A percentile compares a stretch with the other conserved stretches of the same genome.
Conservation (phyloP, 2,329 filamentous ascomycete genomes). For the Neophaeococcomyces mojaviensis region DNA sequence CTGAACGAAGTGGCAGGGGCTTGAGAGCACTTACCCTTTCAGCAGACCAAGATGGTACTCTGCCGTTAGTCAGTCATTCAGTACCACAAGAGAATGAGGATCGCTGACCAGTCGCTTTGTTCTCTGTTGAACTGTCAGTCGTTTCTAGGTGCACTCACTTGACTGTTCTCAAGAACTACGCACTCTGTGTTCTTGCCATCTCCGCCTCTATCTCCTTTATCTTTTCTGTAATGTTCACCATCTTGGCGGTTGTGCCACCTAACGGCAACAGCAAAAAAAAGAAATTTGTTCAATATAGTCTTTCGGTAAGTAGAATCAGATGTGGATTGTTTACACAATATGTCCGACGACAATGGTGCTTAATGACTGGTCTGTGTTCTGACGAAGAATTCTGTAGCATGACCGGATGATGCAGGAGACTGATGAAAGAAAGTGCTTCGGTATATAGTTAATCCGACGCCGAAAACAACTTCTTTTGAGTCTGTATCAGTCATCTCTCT, state of each 20-base stretch:
- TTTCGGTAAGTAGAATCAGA: too few relatives aligned
- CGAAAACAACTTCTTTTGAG: too few relatives aligned
- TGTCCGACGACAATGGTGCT: too few relatives aligned
- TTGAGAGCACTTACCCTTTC: slow-evolving; percentile 78
- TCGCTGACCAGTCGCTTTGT: slow-evolving; percentile 89
- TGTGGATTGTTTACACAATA: too few relatives aligned
- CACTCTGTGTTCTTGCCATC: slow-evolving; percentile 98
- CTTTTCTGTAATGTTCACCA: slow-evolving; percentile 99
- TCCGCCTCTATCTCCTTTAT: slow-evolving; percentile 99
- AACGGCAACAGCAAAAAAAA: slow-evolving; percentile 58
- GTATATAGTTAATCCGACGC: too few relatives aligned
- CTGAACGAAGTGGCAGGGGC: too few relatives aligned
- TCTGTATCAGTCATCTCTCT: neutral
- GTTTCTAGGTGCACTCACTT: neutral
- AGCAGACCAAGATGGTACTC: slow-evolving; percentile 97
- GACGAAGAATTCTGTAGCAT: too few relatives aligned
- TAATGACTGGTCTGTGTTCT: too few relatives aligned
- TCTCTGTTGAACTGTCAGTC: slow-evolving; percentile 54
- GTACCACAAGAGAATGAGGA: neutral
- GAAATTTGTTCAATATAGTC: neutral
- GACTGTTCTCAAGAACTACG: slow-evolving; percentile 27
- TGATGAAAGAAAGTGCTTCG: too few relatives aligned
- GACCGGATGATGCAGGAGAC: too few relatives aligned
- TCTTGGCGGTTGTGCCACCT: slow-evolving; percentile 47
- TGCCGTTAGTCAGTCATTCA: slow-evolving; percentile 38